These are phyloP conservation scores for Eucalyptus sp. DNA, from an alignment of 345 rosid genomes.

Conservation along the genomic window DNA sequence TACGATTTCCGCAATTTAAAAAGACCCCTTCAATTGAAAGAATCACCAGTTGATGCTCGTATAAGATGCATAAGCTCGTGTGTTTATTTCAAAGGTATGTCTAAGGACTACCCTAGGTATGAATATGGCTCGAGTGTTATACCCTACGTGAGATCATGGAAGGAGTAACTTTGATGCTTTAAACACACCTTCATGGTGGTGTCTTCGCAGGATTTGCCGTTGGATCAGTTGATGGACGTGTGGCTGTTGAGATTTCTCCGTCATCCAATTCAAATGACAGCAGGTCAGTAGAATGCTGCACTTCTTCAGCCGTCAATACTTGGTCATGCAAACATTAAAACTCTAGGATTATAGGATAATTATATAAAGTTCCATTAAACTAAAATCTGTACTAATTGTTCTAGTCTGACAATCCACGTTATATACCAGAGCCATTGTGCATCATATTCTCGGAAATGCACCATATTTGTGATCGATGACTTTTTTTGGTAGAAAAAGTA, in stretches of 20 bases:
- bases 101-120: not conserved
- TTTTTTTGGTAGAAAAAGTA: not conserved
- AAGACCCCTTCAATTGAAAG: constrained; percentile 31
- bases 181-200: not conserved
- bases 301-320: not conserved
- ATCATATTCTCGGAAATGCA: not conserved
- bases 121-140: not conserved
- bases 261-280: constrained; percentile 21
- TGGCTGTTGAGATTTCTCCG: constrained; percentile 44
- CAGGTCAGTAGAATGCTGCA: constrained; percentile 24
- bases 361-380: not conserved
- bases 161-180: not conserved
- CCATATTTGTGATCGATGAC: not conserved
- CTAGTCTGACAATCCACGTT: not conserved
- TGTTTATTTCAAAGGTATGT: constrained; percentile 42
- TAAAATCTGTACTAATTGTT: not conserved
- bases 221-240: constrained; percentile 85
- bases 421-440: not conserved
- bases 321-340: not conserved
- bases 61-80: constrained; percentile 47
- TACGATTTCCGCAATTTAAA: constrained; percentile 65
- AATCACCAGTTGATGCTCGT: constrained; percentile 32
- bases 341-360: not conserved
- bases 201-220: constrained; percentile 60
- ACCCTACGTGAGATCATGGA: not conserved